A percentile compares a stretch with the other conserved stretches of the same genome.
These are phyloP conservation scores for Xylaria sp. DNA, from an alignment of 495 filamentous ascomycete species.

Conservation along the genomic window DNA sequence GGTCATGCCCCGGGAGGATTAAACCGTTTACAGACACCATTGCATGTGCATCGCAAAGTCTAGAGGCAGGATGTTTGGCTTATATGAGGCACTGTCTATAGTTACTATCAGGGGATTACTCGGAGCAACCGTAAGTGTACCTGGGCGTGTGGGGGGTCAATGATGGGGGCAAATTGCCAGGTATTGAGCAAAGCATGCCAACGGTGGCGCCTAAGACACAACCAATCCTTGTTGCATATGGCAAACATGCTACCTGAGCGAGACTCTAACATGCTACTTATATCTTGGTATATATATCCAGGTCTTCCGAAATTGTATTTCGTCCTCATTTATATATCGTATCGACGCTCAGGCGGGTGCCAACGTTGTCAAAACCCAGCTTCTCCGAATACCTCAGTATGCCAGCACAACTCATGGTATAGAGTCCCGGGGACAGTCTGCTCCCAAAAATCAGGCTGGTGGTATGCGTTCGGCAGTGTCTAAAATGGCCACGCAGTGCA, in stretches of 20 bases:
- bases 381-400: background rate
- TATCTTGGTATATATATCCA: background rate
- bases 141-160: conserved; percentile 5
- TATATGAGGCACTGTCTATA: conserved; percentile 6
- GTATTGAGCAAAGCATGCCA: conserved; percentile 14
- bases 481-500: conserved; percentile 22
- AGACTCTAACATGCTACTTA: background rate
- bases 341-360: background rate
- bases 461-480: conserved; percentile 23
- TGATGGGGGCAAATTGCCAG: background rate
- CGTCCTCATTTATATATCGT: background rate
- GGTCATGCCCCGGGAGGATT: conserved; percentile 8
- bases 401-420: background rate
- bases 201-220: conserved; percentile 20
- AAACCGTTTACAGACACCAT: conserved; percentile 22
- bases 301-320: conserved; percentile 12
- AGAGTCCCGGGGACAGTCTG: background rate
- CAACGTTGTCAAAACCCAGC: background rate
- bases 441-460: conserved; percentile 24
- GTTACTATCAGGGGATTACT: conserved; percentile 8
- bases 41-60: conserved; percentile 15
- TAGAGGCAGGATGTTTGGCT: conserved; percentile 9
- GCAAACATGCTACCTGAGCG: conserved; percentile 15
- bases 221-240: conserved; percentile 15
- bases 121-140: conserved; percentile 3